Percentiles rank a stretch among this genome's conserved stretches.
Conservation (phyloP, 176 grass and related monocot species). For the Metroxylon sagu region DNA sequence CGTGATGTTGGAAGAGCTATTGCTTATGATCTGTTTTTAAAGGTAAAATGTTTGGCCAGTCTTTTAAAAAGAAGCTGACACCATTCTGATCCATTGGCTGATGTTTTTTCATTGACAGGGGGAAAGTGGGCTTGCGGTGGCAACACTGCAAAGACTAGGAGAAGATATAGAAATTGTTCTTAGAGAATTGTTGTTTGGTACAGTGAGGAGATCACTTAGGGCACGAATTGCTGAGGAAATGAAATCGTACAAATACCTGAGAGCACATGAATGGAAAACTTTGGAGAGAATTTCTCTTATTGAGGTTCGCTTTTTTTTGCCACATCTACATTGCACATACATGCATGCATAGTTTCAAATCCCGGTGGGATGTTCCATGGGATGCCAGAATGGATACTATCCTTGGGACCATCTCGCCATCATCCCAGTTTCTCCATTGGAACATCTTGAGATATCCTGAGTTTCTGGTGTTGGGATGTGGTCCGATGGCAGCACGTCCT, state of each 20-base stretch:
- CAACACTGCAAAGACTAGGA: constrained; percentile 74
- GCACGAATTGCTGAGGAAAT: constrained; percentile 67
- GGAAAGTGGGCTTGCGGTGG: constrained; percentile 67
- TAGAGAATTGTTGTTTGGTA: constrained; percentile 84
- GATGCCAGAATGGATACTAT: too few species aligned
- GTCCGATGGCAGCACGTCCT: too few species aligned
- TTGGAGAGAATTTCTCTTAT: constrained; percentile 70
- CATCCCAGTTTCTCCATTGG: too few species aligned
- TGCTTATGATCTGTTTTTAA: constrained; percentile 87
- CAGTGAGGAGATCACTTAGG: constrained; percentile 80
- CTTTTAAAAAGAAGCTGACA: not conserved
- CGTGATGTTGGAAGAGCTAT: constrained; percentile 73
- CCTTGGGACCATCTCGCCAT: too few species aligned
- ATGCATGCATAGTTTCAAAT: too few species aligned
- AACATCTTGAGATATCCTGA: too few species aligned
- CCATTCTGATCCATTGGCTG: not conserved
- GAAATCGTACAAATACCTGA: constrained; percentile 58
- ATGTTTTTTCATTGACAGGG: constrained; percentile 43
- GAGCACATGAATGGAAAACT: constrained; percentile 57
- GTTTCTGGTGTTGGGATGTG: too few species aligned
- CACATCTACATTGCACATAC: not conserved
- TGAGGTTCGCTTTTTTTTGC: constrained; percentile 50
- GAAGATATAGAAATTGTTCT: constrained; percentile 73
- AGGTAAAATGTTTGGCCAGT: constrained; percentile 34
- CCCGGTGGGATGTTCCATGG: too few species aligned